A percentile compares a stretch with the other conserved stretches of the same genome.
Conservation (phyloP, 2,329 filamentous ascomycete species). For the Paraconiothyrium sp. region DNA sequence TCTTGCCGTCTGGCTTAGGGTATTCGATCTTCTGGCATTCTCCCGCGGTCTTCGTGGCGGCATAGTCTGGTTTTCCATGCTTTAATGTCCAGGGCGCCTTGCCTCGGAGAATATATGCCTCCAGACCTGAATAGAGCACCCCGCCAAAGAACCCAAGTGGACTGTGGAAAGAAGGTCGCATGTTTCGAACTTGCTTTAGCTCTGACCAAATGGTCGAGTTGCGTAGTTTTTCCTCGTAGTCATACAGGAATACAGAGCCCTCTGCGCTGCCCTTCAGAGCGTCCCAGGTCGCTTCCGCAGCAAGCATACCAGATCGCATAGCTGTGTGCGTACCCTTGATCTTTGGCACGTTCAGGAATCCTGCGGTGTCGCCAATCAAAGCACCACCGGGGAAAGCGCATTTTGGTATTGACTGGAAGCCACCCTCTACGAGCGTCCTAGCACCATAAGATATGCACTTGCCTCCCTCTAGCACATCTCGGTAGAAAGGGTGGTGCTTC, state of each 20-base stretch:
- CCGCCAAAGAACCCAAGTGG: constrained; percentile 90
- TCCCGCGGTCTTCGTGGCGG: constrained; percentile 81
- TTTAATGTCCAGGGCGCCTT: constrained; percentile 90
- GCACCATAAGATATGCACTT: constrained; percentile 98
- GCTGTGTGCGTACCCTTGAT: constrained; percentile 98
- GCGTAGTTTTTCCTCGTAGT: constrained; percentile 90
- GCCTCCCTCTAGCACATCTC: constrained; percentile 85
- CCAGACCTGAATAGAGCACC: constrained; percentile 89
- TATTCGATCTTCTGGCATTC: constrained; percentile 91
- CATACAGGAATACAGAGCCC: constrained; percentile 85
- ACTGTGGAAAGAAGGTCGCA: constrained; percentile 92
- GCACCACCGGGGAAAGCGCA: constrained; percentile 96
- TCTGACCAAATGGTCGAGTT: constrained; percentile 93
- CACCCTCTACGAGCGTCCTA: constrained; percentile 89
- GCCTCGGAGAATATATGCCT: constrained; percentile 87
- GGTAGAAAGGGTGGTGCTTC: constrained; percentile 96
- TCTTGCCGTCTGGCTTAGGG: constrained; percentile 92
- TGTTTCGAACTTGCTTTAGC: constrained; percentile 93
- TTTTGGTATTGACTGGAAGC: constrained; percentile 97
- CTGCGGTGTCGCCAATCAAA: constrained; percentile 93
- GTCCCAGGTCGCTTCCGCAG: constrained; percentile 86
- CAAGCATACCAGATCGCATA: constrained; percentile 97
- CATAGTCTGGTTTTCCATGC: constrained; percentile 81
- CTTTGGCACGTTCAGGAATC: constrained; percentile 97
- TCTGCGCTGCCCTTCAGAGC: constrained; percentile 69